Base-by-base conservation (phyloP, 2,329 filamentous ascomycete genomes). In the Mariannaea sp. region DNA sequence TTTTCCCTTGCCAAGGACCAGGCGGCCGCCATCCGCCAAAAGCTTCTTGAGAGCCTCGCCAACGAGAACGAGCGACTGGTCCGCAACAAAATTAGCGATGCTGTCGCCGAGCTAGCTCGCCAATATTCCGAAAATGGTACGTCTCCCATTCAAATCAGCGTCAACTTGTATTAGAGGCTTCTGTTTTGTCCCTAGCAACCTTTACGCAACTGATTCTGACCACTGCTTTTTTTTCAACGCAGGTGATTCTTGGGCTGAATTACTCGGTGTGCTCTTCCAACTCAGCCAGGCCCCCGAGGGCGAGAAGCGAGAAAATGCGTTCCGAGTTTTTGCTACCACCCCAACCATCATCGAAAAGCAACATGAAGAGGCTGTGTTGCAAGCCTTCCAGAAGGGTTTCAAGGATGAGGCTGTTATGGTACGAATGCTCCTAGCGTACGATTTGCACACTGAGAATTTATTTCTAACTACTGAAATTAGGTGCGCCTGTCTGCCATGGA, bases 271-370 rank as follows among this genome's bases (percentile, higher is more conserved):
- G 16, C 81, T 99, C 42, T 97, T 97, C 78, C 87, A 91, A 66
- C 85, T 95, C 32, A 97, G 93, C 73, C 92, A 95, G 72, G 92
- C 91, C 17, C 78, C 83, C 47, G 90, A 97, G 57, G 76, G 89
- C 24, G 88, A 88, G 60, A 89, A 95, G 76, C 87, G 94, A 58
- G 94, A 97, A 76, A 91, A 88, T 41, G 91, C 94, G 14, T 99
- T 94, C 77, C 86, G 94, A 58, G 94, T 99, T 67, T 97, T 99
- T 71, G 88, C 92, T 38, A 93, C 92, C 1, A 97, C 93, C 1
- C 94, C 94, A 4, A 89, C 89, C 26, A 93, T 99, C 65, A 97
- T 99, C 66, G 92, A 97, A 75, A 93, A 88, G 73, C 90, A 97
- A 70, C 93, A 97, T 66, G 91, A 97, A 71, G 89, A 92, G 59